These are phyloP conservation scores for Encephalitozoon cuniculi DNA, from an alignment of 371 early-diverging fungal species.

Conservation along the genomic window DNA sequence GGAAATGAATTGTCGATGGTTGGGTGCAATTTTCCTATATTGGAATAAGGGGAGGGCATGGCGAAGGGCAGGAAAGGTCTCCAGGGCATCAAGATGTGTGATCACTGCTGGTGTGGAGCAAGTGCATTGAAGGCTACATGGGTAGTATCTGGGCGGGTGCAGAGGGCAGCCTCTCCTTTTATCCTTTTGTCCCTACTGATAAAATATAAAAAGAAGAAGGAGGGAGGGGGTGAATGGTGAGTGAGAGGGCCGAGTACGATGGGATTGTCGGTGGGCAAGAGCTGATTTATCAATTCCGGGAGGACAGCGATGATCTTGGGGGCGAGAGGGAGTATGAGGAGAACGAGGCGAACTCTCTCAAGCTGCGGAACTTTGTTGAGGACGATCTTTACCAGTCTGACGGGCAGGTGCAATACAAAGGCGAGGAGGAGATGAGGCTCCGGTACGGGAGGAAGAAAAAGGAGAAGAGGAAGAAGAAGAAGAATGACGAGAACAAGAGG, in stretches of 20 bases:
- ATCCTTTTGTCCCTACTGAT: background rate
- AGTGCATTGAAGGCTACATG: too few species aligned
- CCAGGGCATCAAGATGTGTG: background rate
- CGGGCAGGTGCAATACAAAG: background rate
- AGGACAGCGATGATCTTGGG: slow-evolving; percentile 47
- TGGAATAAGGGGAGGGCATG: background rate
- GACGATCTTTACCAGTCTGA: slow-evolving; percentile 35
- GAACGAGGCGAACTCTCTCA: slow-evolving; percentile 46
- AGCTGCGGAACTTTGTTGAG: slow-evolving; percentile 45
- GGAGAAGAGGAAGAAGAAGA: slow-evolving; percentile 53
- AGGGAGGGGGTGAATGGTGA: background rate
- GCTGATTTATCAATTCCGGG: slow-evolving; percentile 25
- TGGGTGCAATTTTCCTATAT: background rate
- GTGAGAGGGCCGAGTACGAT: background rate
- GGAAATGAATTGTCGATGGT: background rate
- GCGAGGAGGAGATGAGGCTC: slow-evolving; percentile 32
- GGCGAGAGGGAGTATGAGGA: slow-evolving; percentile 30
- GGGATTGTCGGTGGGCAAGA: background rate
- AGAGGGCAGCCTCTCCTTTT: background rate
- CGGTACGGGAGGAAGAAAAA: slow-evolving; percentile 49
- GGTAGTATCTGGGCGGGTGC: background rate
- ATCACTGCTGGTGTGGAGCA: too few species aligned
- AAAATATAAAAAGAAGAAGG: slow-evolving; percentile 10
- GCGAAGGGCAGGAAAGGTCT: background rate
- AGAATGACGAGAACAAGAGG: slow-evolving; percentile 46